Evolutionary conservation across 306 rosid species (phyloP).

Genomic region (Rosa persica): DNA sequence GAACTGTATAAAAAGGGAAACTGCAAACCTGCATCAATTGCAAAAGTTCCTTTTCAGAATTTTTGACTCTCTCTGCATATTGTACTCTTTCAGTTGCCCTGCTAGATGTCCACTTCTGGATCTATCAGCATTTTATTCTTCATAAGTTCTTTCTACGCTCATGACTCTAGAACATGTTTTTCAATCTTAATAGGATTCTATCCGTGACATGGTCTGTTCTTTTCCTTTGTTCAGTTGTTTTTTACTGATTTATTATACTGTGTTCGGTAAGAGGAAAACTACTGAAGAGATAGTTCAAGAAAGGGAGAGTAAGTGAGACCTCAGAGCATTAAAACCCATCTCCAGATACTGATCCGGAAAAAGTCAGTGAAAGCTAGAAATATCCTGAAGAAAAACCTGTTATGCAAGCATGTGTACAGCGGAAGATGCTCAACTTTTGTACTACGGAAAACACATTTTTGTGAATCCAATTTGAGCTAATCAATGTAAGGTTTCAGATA

Average conservation of each 20-base stretch:
- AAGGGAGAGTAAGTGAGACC: conserved; percentile 15
- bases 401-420: not conserved
- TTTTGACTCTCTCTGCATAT: not conserved
- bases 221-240: not conserved
- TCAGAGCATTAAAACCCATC: not conserved
- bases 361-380: conserved; percentile 13
- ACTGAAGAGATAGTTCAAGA: conserved; percentile 27
- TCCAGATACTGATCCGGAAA: conserved; percentile 6
- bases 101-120: not conserved
- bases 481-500: not conserved
- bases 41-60: not conserved
- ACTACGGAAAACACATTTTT: not conserved
- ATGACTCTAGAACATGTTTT: not conserved
- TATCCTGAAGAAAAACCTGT: not conserved
- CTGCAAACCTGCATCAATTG: not conserved
- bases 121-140: not conserved
- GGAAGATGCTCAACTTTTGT: not conserved
- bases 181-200: not conserved
- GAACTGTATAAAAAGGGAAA: not conserved
- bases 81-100: not conserved
- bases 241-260: not conserved
- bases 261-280: conserved; percentile 30
- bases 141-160: not conserved
- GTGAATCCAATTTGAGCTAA: not conserved
- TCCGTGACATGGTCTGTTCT: not conserved